Evolutionary conservation across 108 stramenopile species (phyloP), one percentile per base, ranked within the genome.

Genomic region (Cyclotella distinguenda): DNA sequence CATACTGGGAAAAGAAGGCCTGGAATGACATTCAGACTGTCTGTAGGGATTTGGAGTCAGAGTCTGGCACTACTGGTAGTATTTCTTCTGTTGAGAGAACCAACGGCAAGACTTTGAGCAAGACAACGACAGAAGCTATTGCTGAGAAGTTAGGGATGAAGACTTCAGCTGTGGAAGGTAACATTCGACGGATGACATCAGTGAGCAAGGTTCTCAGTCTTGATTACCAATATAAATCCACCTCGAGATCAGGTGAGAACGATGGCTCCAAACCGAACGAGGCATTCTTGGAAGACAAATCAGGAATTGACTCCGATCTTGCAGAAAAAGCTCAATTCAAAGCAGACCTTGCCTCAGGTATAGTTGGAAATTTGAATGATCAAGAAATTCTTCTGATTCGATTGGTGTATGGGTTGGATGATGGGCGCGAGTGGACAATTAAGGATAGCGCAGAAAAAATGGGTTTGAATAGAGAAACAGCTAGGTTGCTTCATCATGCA

Each of bases 351-450:
- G 69, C 88, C 4, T 76, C 88, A 4, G 83, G 82, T 63, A 69
- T 94, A 72, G 84, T 84, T 1, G 65, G 75, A 5, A 88, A 86
- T 42, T 50, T 94, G 40, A 78, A 77, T 30, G 78, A 77, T 7
- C 49, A 81, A 11, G 93, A 94, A 60, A 76, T 83, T 19, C 79
- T 79, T 9, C 64, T 94, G 19, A 74, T 94, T 64, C 77, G 89
- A 31, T 50, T 94, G 38, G 73, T 89, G 25, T 94, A 94, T 63
- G 93, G 93, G 15, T 60, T 94, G 40, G 54, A 68, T 33, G 89
- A 86, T 71, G 93, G 93, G 1, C 66, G 56, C 38, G 74, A 74
- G n/a, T 72, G 85, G 16, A 77, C 85, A 12, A 53, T 91, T 31
- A 66, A 56, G 27, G 85, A 90, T 44, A 86, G 86, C 49, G 88